These are phyloP conservation scores for Moesziomyces parantarcticus DNA, from an alignment of 1,284 basidiomycete species.

Conservation along the genomic window DNA sequence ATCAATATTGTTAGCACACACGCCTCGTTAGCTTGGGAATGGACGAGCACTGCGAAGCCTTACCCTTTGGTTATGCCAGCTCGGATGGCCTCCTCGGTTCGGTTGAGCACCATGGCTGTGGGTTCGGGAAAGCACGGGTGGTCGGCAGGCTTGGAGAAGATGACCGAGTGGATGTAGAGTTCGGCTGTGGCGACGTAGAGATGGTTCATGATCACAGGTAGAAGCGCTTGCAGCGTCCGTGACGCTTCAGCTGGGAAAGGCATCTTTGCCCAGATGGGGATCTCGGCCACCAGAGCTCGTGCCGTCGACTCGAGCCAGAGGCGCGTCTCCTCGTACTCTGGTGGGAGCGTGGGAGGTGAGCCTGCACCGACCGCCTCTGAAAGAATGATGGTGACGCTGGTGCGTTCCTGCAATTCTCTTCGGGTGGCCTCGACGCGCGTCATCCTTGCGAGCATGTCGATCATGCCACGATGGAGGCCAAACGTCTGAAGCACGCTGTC, in stretches of 20 bases:
- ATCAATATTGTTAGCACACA: neutral
- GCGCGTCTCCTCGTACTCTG: conserved; percentile 45
- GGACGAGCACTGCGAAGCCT: neutral
- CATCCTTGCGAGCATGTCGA: conserved; percentile 45
- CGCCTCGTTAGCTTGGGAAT: neutral
- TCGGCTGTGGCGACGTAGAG: conserved; percentile 44
- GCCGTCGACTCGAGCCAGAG: conserved; percentile 44
- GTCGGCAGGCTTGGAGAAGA: conserved; percentile 43
- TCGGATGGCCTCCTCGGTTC: conserved; percentile 41
- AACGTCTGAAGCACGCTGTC: conserved; percentile 46
- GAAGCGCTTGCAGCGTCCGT: conserved; percentile 25
- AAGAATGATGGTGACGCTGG: conserved; percentile 36
- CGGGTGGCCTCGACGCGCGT: conserved; percentile 42
- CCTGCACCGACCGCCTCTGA: conserved; percentile 30
- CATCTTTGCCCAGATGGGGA: conserved; percentile 43
- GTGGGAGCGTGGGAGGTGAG: conserved; percentile 28
- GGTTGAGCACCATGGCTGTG: conserved; percentile 31
- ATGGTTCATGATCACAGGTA: conserved; percentile 42
- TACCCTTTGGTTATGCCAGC: conserved; percentile 40
- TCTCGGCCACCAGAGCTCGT: conserved; percentile 36
- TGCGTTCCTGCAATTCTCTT: conserved; percentile 33
- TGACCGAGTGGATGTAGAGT: conserved; percentile 47
- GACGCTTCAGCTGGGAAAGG: conserved; percentile 33
- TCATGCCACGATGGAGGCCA: conserved; percentile 43
- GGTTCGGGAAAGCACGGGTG: conserved; percentile 37